These are phyloP conservation scores for Porogramme epimiltina DNA, from an alignment of 1,284 basidiomycete genomes.

Conservation along the genomic window DNA sequence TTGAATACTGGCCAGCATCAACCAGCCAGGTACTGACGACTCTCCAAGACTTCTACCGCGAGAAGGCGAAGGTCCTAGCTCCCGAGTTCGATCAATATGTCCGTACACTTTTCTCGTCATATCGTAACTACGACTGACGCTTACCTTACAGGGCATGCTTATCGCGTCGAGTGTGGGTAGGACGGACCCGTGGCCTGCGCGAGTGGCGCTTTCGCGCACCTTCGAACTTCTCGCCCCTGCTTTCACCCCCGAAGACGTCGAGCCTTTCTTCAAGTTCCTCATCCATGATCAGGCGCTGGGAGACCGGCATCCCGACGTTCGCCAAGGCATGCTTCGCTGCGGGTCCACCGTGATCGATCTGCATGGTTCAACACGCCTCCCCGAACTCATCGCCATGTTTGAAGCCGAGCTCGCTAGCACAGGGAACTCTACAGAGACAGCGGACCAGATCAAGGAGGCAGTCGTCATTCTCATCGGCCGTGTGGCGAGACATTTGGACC, in stretches of 20 bases:
- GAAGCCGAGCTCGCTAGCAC: conserved; percentile 78
- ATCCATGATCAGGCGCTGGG: conserved; percentile 87
- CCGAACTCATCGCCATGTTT: conserved; percentile 83
- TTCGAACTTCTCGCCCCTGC: conserved; percentile 73
- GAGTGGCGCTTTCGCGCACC: conserved; percentile 76
- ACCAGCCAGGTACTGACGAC: conserved; percentile 48
- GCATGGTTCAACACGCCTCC: conserved; percentile 77
- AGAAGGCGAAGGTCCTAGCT: conserved; percentile 86
- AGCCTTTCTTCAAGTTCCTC: conserved; percentile 87
- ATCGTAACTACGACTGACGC: not conserved
- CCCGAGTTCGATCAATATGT: conserved; percentile 93
- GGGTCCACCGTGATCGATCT: conserved; percentile 84
- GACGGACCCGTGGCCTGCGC: conserved; percentile 89
- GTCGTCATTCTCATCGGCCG: conserved; percentile 95
- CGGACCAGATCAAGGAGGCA: conserved; percentile 92
- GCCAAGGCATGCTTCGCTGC: conserved; percentile 86
- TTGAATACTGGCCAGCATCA: conserved; percentile 72
- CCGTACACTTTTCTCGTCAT: conserved; percentile 27
- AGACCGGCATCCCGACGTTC: conserved; percentile 82
- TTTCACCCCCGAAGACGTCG: conserved; percentile 69
- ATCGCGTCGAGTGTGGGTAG: conserved; percentile 89
- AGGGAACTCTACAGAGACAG: conserved; percentile 66
- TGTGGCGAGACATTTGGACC: conserved; percentile 85
- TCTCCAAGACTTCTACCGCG: conserved; percentile 78
- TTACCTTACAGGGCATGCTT: conserved; percentile 79